phyloP scores from a whole-genome alignment of 1,284 basidiomycete genomes.

The Phylloporus gajari region DNA sequence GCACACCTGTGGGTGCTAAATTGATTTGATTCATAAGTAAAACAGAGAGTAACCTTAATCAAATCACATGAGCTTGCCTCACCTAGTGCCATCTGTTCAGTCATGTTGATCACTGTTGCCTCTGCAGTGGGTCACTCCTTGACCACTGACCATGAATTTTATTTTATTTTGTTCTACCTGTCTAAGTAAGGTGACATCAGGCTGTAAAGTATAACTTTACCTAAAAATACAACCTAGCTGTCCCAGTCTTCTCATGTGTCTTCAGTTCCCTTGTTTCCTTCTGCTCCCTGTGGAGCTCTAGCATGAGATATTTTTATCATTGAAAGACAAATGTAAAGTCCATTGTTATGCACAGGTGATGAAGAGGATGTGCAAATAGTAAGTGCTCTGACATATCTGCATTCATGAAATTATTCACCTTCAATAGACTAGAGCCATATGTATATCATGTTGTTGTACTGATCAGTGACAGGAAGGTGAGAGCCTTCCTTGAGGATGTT shows the following conservation, averaged over 20 bases:
- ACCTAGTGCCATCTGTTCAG: no score
- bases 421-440: neutral
- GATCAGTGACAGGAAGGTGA: neutral
- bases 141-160: no score
- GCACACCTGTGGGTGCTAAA: neutral
- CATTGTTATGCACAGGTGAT: neutral
- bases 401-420: neutral
- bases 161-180: no score
- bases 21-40: neutral
- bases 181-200: no score
- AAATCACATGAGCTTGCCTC: neutral
- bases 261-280: neutral
- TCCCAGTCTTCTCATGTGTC: neutral
- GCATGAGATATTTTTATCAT: no score
- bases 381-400: neutral
- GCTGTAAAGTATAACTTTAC: no score
- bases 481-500: neutral
- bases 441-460: neutral
- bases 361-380: neutral
- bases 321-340: neutral
- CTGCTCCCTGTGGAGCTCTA: neutral
- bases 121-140: no score
- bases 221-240: no score
- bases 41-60: neutral
- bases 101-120: no score